Conservation (phyloP, 306 rosid species). For the Quercus mongolica region DNA sequence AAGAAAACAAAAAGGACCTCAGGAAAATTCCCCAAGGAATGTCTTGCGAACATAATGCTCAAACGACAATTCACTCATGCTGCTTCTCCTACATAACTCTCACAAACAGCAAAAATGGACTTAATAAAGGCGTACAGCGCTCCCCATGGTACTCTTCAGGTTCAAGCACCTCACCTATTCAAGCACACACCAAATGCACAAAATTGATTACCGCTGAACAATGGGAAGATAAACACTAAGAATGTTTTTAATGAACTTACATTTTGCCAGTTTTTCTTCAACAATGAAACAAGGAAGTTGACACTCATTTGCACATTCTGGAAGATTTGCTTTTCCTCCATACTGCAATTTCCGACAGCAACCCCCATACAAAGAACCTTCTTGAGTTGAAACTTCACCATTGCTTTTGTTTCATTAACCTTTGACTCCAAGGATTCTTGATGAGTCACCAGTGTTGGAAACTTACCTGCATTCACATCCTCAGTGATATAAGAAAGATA, state of each 20-base stretch:
- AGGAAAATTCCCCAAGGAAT: neutral
- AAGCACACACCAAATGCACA: neutral
- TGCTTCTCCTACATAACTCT: neutral
- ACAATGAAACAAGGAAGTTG: slow-evolving; percentile 75
- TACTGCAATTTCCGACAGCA: slow-evolving; percentile 75
- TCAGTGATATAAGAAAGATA: neutral
- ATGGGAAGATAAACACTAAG: neutral
- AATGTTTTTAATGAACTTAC: slow-evolving; percentile 34
- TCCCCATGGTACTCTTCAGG: slow-evolving; percentile 71
- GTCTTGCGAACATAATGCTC: neutral
- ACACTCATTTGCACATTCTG: slow-evolving; percentile 82
- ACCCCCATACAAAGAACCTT: slow-evolving; percentile 93
- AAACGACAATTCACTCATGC: neutral
- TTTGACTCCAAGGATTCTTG: slow-evolving; percentile 86
- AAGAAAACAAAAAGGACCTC: neutral
- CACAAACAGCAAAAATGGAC: neutral
- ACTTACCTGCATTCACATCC: slow-evolving; percentile 51
- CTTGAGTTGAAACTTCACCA: slow-evolving; percentile 82
- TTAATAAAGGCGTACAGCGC: slow-evolving; percentile 54
- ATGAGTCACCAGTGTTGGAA: slow-evolving; percentile 77
- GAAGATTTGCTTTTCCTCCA: slow-evolving; percentile 91
- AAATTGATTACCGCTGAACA: neutral
- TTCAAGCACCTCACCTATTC: slow-evolving; percentile 63
- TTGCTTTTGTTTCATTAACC: slow-evolving; percentile 78
- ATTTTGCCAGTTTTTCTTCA: slow-evolving; percentile 90